Evolutionary conservation across 2,329 filamentous ascomycete genomes (phyloP), one percentile per base, ranked within the genome.

Genomic region (Trichophyton simii): DNA sequence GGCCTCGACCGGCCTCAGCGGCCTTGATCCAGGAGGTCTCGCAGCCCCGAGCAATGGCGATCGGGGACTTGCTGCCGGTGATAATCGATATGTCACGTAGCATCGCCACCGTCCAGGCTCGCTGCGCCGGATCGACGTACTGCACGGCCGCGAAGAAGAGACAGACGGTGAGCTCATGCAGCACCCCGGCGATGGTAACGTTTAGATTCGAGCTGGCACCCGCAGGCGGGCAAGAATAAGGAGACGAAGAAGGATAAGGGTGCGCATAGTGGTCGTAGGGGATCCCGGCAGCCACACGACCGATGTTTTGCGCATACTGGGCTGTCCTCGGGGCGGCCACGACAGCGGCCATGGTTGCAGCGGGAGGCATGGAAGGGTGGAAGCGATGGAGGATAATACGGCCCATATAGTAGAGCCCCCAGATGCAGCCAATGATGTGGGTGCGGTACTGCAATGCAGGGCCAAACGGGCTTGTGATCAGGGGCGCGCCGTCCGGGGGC

Each of bases 351-450:
- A 91, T 83, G 83, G 95, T 91, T 41, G 91, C 88, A 7, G 91
- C 86, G 0, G 92, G 90, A 0, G 91, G 92, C 91, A 96, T 96
- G 25, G 83, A 83, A 0, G 94, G 94, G 67, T 96, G 91, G 0
- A 86, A 81, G 38, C 94, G 83, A 63, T 92, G 79, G n/a, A 94
- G 81, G 60, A 91, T 81, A 62, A 97, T 92, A 55, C 90, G 80
- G 0, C 87, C 86, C 79, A 92, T 89, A 73, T 95, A 88, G 72
- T 89, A 91, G 65, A 91, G 87, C 70, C 88, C 85, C 89, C 91
- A 96, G 22, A 96, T 80, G 38, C 89, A 87, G 2, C 88, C 89
- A 65, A 97, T 87, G n/a, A 87, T 86, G 71, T 90, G 92, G 1
- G 88, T 92, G 34, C 89, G 83, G 70, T 95, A 96, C 65, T 90